These are phyloP conservation scores for Geranium brycei DNA, from an alignment of 345 rosid species.

Conservation along the genomic window DNA sequence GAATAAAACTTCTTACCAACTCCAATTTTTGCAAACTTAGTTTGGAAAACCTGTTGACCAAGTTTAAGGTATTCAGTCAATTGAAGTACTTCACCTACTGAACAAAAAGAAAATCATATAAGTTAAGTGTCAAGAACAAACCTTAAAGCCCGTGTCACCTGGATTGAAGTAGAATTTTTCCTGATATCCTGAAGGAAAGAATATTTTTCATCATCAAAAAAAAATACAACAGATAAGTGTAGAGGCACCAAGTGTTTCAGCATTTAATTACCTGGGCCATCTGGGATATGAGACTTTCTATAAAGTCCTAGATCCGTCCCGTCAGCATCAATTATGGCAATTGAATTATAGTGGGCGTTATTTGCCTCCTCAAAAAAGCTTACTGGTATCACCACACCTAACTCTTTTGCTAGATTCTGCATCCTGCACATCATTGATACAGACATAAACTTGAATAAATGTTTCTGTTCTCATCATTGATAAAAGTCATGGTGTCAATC, in stretches of 20 bases:
- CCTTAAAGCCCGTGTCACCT: constrained; percentile 96
- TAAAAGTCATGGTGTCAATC: constrained; percentile 1
- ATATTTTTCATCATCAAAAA: constrained; percentile 8
- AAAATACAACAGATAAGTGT: constrained; percentile 4
- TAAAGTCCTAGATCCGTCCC: constrained; percentile 87
- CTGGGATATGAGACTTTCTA: constrained; percentile 94
- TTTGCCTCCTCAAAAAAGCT: constrained; percentile 97
- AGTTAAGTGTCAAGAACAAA: constrained; percentile 14
- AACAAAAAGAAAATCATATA: background rate
- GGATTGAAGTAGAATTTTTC: constrained; percentile 97
- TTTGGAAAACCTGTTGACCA: constrained; percentile 61
- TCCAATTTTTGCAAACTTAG: constrained; percentile 85
- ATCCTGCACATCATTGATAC: constrained; percentile 28
- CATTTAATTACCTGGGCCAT: constrained; percentile 67
- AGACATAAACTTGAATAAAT: background rate
- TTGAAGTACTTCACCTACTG: background rate
- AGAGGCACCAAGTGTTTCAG: constrained; percentile 8
- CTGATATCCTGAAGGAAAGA: constrained; percentile 51
- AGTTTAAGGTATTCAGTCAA: constrained; percentile 5
- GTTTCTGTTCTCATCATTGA: background rate
- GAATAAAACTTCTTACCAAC: constrained; percentile 41
- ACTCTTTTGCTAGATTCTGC: constrained; percentile 77
- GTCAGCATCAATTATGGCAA: constrained; percentile 84
- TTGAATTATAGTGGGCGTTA: constrained; percentile 78
- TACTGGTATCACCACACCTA: constrained; percentile 79